These are phyloP conservation scores for Hypoxylon fuscum DNA, from an alignment of 495 filamentous ascomycete genomes.

Conservation along the genomic window DNA sequence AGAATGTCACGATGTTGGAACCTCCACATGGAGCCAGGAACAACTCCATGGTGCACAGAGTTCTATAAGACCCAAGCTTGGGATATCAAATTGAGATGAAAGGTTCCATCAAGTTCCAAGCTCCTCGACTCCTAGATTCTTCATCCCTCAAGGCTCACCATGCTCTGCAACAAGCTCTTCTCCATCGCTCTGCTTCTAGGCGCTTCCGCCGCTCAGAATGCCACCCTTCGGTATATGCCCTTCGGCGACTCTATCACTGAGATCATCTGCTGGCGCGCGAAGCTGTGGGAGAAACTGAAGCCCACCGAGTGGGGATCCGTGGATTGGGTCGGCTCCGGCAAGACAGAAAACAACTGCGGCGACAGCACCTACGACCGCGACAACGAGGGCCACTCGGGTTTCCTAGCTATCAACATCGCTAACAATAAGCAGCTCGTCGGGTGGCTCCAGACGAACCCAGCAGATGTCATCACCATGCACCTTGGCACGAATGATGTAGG, in stretches of 20 bases:
- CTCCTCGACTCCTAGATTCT: background rate
- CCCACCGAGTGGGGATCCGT: conserved; percentile 49
- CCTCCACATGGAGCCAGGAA: background rate
- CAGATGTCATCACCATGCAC: conserved; percentile 62
- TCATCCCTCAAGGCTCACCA: background rate
- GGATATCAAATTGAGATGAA: background rate
- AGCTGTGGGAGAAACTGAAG: conserved; percentile 58
- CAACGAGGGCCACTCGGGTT: conserved; percentile 65
- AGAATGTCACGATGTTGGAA: background rate
- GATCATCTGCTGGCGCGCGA: conserved; percentile 59
- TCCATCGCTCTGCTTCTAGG: conserved; percentile 34
- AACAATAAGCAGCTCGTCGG: conserved; percentile 57
- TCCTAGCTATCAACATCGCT: conserved; percentile 59
- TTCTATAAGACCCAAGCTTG: conserved; percentile 20
- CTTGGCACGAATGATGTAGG: conserved; percentile 59
- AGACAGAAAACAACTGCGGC: conserved; percentile 49
- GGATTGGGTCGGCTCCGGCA: conserved; percentile 59
- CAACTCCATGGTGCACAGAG: background rate
- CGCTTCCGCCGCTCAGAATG: conserved; percentile 38
- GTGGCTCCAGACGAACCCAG: conserved; percentile 58
- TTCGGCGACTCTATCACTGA: conserved; percentile 63
- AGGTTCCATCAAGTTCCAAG: background rate
- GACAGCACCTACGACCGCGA: conserved; percentile 55
- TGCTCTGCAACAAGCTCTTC: conserved; percentile 41
- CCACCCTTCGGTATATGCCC: conserved; percentile 56